Evolutionary conservation across 768 basidiomycete species (phyloP).

Genomic region (Boletus coccyginus): DNA sequence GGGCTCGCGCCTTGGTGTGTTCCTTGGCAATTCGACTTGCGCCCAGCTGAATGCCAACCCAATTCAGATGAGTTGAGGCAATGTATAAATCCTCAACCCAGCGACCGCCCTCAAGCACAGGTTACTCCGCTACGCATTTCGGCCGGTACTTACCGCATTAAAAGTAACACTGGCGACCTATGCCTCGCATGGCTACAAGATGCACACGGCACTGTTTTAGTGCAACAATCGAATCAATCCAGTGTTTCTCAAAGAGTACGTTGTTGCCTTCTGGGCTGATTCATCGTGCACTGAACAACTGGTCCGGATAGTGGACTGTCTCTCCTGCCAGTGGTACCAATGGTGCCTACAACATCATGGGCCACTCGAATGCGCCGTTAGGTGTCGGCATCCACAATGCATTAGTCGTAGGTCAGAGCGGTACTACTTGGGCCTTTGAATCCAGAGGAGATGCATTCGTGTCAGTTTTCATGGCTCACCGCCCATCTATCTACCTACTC

Average conservation of each 20-base stretch:
- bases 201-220: background rate
- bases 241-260: background rate
- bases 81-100: background rate
- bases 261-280: background rate
- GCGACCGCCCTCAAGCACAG: background rate
- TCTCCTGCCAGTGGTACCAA: background rate
- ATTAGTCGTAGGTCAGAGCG: background rate
- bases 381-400: background rate
- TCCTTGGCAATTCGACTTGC: background rate
- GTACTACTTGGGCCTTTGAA: constrained; percentile 3
- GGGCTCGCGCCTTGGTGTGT: background rate
- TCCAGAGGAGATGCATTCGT: background rate
- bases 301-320: background rate
- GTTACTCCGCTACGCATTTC: background rate
- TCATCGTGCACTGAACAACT: background rate
- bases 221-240: background rate
- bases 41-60: background rate
- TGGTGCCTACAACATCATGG: background rate
- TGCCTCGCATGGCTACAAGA: constrained; percentile 4
- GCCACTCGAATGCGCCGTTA: background rate
- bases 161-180: background rate
- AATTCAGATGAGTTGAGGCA: background rate
- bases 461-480: background rate
- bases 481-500: background rate
- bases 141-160: background rate